Conservation (phyloP, 257 asterid species). For the Cynanchum wilfordii region DNA sequence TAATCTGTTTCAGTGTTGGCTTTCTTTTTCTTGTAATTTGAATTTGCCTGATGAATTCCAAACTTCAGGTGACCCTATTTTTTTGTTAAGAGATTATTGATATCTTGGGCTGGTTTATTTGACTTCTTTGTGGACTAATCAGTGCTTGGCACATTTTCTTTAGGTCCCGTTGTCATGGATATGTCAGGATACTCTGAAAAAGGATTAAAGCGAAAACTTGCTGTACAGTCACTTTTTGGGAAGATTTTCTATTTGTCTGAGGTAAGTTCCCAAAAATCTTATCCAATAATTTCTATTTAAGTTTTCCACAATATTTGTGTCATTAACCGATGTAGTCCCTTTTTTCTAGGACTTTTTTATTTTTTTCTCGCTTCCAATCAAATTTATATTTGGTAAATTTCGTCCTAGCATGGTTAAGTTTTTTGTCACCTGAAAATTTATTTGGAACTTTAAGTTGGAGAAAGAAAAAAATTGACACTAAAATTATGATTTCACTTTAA, state of each 20-base stretch:
- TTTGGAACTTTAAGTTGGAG: too few species aligned
- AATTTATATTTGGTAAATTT: too few species aligned
- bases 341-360: neutral
- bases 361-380: neutral
- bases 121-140: slow-evolving; percentile 13
- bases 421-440: too few species aligned
- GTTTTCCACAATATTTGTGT: too few species aligned
- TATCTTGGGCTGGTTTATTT: neutral
- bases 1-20: neutral
- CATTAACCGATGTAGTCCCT: too few species aligned
- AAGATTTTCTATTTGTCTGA: slow-evolving; percentile 79
- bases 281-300: too few species aligned
- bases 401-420: too few species aligned
- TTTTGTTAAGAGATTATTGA: neutral
- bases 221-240: slow-evolving; percentile 86
- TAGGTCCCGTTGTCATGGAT: slow-evolving; percentile 96
- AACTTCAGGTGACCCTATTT: neutral
- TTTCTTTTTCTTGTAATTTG: neutral
- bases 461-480: too few species aligned
- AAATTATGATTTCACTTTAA: too few species aligned
- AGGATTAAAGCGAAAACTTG: slow-evolving; percentile 86
- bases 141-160: slow-evolving; percentile 28
- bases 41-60: neutral
- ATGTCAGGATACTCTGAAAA: slow-evolving; percentile 75
- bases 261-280: slow-evolving; percentile 29